Evolutionary conservation across 2,329 filamentous ascomycete genomes (phyloP).

Genomic region (Talaromyces albobiverticillius): DNA sequence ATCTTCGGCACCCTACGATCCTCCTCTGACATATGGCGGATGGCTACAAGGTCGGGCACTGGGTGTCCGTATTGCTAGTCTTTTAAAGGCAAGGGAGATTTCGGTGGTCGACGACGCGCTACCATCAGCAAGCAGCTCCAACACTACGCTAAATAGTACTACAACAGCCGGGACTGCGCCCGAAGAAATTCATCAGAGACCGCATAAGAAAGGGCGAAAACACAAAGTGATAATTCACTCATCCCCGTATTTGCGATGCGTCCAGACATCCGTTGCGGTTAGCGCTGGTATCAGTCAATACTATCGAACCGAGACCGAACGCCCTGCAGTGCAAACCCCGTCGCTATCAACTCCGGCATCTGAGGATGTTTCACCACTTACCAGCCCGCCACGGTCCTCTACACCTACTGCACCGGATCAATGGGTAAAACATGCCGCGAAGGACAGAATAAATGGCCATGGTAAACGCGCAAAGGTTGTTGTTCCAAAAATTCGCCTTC

Average conservation of each 20-base stretch:
- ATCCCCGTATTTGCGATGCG: constrained; percentile 89
- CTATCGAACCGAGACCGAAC: constrained; percentile 21
- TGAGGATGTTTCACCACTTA: constrained; percentile 17
- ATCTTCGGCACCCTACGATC: constrained; percentile 91
- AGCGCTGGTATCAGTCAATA: constrained; percentile 70
- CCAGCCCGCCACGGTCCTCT: constrained; percentile 23
- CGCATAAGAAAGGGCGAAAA: constrained; percentile 10
- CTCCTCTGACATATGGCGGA: constrained; percentile 89
- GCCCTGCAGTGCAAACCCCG: not conserved
- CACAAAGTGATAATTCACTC: constrained; percentile 84
- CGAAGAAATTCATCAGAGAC: not conserved
- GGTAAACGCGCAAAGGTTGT: not conserved
- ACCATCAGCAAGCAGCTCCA: constrained; percentile 5
- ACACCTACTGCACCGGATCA: constrained; percentile 26
- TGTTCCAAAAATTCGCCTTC: constrained; percentile 47
- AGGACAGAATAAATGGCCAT: constrained; percentile 3
- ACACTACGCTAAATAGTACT: constrained; percentile 22
- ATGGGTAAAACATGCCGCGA: not conserved
- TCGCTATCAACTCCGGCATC: not conserved
- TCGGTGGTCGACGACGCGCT: constrained; percentile 6
- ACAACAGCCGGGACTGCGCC: not conserved
- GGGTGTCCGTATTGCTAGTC: constrained; percentile 76
- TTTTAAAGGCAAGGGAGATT: constrained; percentile 55
- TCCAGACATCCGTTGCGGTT: constrained; percentile 88
- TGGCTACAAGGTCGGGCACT: constrained; percentile 84